Percentiles rank a stretch among this genome's conserved stretches.
phyloP scores from a whole-genome alignment of 441 rosid genomes.

The Melianthus villosus region DNA sequence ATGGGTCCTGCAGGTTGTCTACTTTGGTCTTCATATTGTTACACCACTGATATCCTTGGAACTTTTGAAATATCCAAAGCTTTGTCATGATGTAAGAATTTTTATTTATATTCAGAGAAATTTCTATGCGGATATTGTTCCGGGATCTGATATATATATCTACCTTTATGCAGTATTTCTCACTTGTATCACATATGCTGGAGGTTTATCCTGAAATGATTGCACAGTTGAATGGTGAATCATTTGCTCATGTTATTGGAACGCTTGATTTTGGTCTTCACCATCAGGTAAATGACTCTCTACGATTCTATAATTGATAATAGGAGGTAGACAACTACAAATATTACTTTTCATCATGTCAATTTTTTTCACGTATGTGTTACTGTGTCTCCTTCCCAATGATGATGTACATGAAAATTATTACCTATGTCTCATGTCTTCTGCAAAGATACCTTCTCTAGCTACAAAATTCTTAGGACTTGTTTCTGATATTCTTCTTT shows the following conservation, averaged over 20 bases:
- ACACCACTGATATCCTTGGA: conserved; percentile 82
- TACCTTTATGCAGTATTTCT: conserved; percentile 52
- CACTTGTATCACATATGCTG: conserved; percentile 69
- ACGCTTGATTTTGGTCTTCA: conserved; percentile 84
- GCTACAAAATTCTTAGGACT: no score
- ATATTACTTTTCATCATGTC: no score
- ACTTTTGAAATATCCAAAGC: conserved; percentile 89
- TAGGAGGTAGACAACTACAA: not conserved
- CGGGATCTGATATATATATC: conserved; percentile 11
- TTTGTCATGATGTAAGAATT: conserved; percentile 77
- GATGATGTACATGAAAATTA: no score
- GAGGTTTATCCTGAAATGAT: conserved; percentile 95
- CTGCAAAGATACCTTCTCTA: no score
- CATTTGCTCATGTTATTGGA: conserved; percentile 64
- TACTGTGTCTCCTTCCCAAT: no score
- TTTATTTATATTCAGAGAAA: no score
- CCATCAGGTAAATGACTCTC: conserved; percentile 50
- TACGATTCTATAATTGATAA: not conserved
- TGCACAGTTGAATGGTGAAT: conserved; percentile 48
- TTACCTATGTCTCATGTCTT: no score
- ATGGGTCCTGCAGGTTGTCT: conserved; percentile 60
- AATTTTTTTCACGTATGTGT: no score
- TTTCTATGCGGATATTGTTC: no score
- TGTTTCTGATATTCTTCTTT: not conserved
- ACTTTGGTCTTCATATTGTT: conserved; percentile 78